phyloP scores from a whole-genome alignment of 805 yeast species.

The Ogataea zsoltii region DNA sequence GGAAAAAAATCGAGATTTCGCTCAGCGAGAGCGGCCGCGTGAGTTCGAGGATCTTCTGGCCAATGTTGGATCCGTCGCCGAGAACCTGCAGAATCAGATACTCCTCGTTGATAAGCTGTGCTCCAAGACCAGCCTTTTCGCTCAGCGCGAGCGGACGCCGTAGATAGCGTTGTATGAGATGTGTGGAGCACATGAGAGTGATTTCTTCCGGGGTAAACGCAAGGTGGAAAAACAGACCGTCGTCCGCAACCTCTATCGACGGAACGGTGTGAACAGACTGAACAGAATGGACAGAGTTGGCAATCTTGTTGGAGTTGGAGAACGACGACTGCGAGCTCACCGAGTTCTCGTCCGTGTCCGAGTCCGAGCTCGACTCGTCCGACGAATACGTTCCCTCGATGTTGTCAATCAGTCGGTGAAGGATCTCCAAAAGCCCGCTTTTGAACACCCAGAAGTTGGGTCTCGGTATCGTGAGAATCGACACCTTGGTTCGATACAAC shows the following conservation, averaged over 20 bases:
- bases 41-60: constrained; percentile 53
- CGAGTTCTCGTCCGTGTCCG: constrained; percentile 7
- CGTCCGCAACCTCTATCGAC: constrained; percentile 33
- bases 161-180: constrained; percentile 40
- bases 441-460: constrained; percentile 53
- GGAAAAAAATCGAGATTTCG: constrained; percentile 58
- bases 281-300: constrained; percentile 15
- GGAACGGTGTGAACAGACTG: constrained; percentile 5
- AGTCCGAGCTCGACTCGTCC: constrained; percentile 15
- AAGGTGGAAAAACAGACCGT: constrained; percentile 54
- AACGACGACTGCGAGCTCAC: constrained; percentile 2
- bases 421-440: constrained; percentile 49
- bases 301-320: constrained; percentile 6
- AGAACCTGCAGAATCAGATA: constrained; percentile 60
- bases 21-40: constrained; percentile 60
- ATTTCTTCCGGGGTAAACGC: constrained; percentile 66
- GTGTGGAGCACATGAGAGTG: constrained; percentile 53
- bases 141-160: constrained; percentile 37
- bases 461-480: constrained; percentile 55
- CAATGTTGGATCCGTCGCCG: constrained; percentile 57
- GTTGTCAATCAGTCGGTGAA: constrained; percentile 39
- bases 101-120: constrained; percentile 42
- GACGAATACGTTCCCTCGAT: constrained; percentile 23
- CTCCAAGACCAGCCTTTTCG: constrained; percentile 27
- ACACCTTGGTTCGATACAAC: constrained; percentile 45